Base-by-base conservation (phyloP, 2,329 filamentous ascomycete genomes). In the Metarhizium brunneum region DNA sequence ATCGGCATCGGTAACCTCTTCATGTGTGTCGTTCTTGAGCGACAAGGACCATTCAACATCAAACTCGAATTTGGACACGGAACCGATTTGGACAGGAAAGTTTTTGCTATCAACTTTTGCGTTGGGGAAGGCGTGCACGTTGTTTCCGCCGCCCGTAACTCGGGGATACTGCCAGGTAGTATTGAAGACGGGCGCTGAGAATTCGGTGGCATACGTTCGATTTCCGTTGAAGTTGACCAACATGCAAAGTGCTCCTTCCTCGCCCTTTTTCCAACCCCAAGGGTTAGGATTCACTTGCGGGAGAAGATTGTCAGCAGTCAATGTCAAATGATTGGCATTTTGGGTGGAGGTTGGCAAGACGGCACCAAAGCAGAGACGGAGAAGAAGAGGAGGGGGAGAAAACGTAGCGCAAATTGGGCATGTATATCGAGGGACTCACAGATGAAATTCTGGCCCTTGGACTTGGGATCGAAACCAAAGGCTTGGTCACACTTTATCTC, bases 81-180 rank as follows among this genome's bases (percentile, higher is more conserved):
- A 60, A 20, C 64, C 60, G 29, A 82, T 63, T 42, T 65, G 58
- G 16, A 72, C 62, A 0, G 79, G 80, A 25, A 82, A 70, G 18
- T 72, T 65, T 25, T 66, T 61, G 56, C 65, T 65, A 47, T 77
- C 73, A 47, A 81, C 62, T 62, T 74, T 73, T 62, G 79, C 71
- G 65, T 82, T 82, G 60, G 79, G 73, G 63, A 74, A 82, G 14
- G 78, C 80, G 60, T 81, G 79, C 58, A 81, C 79, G 73, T 68
- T 20, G 62, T 70, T 52, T 63, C 61, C 3, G 71, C 66, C 32
- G 1, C 13, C 32, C 0, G 25, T 11, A 30, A 70, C 73, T n/a
- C 62, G 68, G 10, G 73, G 68, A 58, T 76, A 82, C 59, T 76
- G 63, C 79, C 79, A 82, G 43, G 77, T 79, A n/a, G 78, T 72